Evolutionary conservation across 306 rosid species (phyloP).

Genomic region (Heteromeles arbutifolia): DNA sequence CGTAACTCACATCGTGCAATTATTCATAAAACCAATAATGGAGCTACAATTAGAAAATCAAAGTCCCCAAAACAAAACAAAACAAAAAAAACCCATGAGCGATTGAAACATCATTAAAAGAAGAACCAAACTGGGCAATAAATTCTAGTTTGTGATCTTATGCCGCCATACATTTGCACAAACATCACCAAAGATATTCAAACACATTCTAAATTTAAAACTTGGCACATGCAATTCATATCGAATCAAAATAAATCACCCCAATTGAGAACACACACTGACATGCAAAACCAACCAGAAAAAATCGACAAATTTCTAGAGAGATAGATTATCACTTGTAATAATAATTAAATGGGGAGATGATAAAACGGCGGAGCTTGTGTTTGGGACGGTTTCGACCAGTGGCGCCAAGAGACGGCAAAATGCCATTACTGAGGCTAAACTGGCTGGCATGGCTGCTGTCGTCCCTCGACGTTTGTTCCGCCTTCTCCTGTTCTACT

Average conservation of each 20-base stretch:
- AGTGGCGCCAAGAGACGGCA: constrained; percentile 56
- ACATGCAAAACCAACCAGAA: background rate
- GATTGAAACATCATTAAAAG: background rate
- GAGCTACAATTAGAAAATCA: background rate
- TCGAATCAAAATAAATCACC: background rate
- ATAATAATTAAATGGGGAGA: constrained; percentile 36
- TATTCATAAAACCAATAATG: background rate
- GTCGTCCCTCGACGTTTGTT: constrained; percentile 21
- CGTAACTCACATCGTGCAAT: background rate
- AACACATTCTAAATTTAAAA: background rate
- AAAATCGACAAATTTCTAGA: background rate
- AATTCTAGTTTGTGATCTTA: background rate
- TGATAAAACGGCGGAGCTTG: constrained; percentile 21
- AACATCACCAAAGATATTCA: background rate
- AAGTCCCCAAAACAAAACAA: background rate
- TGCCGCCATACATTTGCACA: background rate
- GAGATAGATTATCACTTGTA: constrained; percentile 35
- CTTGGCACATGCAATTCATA: too few species aligned
- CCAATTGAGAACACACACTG: background rate
- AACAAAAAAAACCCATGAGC: background rate
- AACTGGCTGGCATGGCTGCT: constrained; percentile 61
- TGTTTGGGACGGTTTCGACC: constrained; percentile 9
- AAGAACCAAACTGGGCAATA: background rate
- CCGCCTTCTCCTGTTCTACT: constrained; percentile 1
- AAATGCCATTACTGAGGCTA: constrained; percentile 46